Evolutionary conservation across 2,329 filamentous ascomycete species (phyloP), one percentile per base, ranked within the genome.

Genomic region (Aspergillus sp.): DNA sequence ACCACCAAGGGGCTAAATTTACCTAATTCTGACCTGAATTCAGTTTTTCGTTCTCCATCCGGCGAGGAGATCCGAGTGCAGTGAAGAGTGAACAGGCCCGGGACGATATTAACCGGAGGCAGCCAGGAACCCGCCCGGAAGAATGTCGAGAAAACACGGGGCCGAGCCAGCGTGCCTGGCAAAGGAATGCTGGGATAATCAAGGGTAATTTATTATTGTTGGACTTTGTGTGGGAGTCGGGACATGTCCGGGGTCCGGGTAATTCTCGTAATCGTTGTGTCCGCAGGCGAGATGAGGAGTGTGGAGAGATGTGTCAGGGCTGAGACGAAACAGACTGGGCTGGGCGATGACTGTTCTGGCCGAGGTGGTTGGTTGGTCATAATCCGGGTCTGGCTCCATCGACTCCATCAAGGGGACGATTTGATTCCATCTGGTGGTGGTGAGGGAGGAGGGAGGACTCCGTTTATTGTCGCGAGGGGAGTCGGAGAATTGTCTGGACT

Each of bases 321-420:
- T 47, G 45, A 47, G 22, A 47, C 45, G 13, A 52, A 53, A 46
- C 57, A 49, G 53, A 41, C 39, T 57, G 45, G 57, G 54, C 34
- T 30, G 27, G 51, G 17, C 19, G 54, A 51, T 51, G 54, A 56
- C 49, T 55, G 52, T 59, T 33, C 5, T n/a, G 53, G 11, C 33
- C 24, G 17, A 24, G 49, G 40, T 59, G 59, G 56, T 61, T 61
- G 59, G 56, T 49, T 41, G 39, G 4, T 47, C 15, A 17, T 27
- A 11, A 22, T 22, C 19, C 45, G n/a, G 30, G 8, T 20, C 39
- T 17, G 46, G 20, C 27, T 30, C 27, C 27, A 30, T 30, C 27
- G 27, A n/a, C 20, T 27, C 42, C 42, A 45, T 45, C 20, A 19
- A 19, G 41, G 41, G 19, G 12, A 5, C 20, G 40, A n/a, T 11